These are phyloP conservation scores for Chimonanthus salicifolius DNA, from an alignment of 164 flowering plant species.

Conservation along the genomic window DNA sequence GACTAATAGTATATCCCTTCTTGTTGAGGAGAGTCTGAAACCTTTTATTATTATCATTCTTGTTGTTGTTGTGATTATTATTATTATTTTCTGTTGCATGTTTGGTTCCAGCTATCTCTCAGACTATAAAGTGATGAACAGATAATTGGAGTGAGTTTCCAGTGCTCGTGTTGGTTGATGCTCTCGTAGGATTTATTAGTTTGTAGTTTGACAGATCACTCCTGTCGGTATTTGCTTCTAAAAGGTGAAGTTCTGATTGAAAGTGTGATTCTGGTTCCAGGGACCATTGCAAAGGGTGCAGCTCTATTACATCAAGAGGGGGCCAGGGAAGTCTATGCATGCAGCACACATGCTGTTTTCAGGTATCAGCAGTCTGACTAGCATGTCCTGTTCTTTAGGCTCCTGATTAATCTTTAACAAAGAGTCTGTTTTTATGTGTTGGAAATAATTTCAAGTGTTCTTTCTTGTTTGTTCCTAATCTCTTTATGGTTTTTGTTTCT, in stretches of 20 bases:
- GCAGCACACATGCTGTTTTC: conserved; percentile 89
- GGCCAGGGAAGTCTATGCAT: conserved; percentile 94
- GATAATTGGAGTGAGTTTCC: too few species aligned
- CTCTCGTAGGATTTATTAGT: too few species aligned
- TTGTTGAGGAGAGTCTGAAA: too few species aligned
- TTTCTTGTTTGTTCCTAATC: neutral
- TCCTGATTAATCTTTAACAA: neutral
- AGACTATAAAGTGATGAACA: too few species aligned
- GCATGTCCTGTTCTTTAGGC: neutral
- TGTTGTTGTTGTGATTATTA: neutral
- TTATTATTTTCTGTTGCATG: neutral
- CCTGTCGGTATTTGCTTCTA: neutral
- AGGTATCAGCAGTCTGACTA: conserved; percentile 33
- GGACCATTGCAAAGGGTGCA: conserved; percentile 87
- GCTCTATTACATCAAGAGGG: conserved; percentile 84
- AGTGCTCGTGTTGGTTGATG: too few species aligned
- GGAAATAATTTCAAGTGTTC: neutral
- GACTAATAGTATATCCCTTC: too few species aligned
- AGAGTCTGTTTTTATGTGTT: neutral
- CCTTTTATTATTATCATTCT: too few species aligned
- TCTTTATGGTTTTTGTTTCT: neutral
- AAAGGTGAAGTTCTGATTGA: conserved; percentile 2
- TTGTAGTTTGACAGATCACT: neutral
- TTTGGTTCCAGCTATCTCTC: neutral
- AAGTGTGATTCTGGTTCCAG: conserved; percentile 30